These are phyloP conservation scores for Trypanosoma melophagium DNA, from an alignment of 208 protist genomes.

Conservation along the genomic window DNA sequence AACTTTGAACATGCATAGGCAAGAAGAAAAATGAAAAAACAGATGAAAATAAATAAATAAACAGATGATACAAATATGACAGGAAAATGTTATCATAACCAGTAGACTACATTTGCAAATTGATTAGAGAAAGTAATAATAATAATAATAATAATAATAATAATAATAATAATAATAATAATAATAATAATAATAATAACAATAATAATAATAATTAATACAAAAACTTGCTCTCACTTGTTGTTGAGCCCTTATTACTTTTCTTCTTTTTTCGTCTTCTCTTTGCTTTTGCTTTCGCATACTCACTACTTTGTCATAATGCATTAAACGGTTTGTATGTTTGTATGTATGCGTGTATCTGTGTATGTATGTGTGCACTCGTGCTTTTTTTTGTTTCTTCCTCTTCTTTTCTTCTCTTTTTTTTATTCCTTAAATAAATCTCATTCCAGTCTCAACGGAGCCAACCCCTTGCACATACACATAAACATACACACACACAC, in stretches of 20 bases:
- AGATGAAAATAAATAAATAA: conserved; percentile 6
- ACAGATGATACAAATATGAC: neutral
- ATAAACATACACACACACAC: no score
- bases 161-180: conserved; percentile 6
- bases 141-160: conserved; percentile 7
- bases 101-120: neutral
- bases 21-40: neutral
- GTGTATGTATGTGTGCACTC: no score
- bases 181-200: conserved; percentile 9
- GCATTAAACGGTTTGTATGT: neutral
- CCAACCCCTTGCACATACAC: no score
- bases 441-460: neutral
- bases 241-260: neutral
- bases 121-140: neutral
- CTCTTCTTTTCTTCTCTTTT: neutral
- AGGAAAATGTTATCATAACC: neutral
- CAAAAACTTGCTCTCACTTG: no score
- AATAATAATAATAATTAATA: neutral
- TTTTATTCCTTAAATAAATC: neutral
- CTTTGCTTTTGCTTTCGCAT: conserved; percentile 1
- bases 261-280: neutral
- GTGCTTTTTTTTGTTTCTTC: neutral
- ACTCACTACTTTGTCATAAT: neutral
- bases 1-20: neutral
- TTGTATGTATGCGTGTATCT: no score